Evolutionary conservation across 2,329 filamentous ascomycete genomes (phyloP).

Genomic region (Phaeosphaeria sp.): DNA sequence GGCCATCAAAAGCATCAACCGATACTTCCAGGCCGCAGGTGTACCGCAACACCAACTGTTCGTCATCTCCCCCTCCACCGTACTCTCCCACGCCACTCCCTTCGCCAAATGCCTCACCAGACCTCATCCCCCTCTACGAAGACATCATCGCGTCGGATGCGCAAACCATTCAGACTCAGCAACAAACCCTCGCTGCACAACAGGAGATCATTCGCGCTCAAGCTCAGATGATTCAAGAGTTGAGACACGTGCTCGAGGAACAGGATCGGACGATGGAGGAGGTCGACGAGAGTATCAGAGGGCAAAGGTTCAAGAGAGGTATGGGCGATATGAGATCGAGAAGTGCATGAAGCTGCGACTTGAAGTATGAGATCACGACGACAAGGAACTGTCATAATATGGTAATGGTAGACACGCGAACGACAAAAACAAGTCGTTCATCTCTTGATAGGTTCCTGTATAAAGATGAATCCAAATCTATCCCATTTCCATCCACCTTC

Average conservation of each 20-base stretch:
- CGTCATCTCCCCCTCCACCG: neutral
- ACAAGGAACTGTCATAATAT: neutral
- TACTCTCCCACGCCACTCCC: neutral
- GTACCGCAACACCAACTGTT: neutral
- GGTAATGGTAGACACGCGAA: neutral
- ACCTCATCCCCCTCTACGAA: constrained; percentile 10
- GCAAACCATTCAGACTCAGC: constrained; percentile 16
- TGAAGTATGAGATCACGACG: neutral
- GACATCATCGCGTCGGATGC: constrained; percentile 14
- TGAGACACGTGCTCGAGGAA: constrained; percentile 10
- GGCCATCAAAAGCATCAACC: neutral
- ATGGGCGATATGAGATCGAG: neutral
- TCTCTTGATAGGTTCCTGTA: neutral
- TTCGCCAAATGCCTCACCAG: neutral
- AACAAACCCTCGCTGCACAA: constrained; percentile 13
- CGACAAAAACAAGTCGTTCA: neutral
- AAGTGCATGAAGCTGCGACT: neutral
- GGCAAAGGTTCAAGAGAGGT: neutral
- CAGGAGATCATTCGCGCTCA: constrained; percentile 14
- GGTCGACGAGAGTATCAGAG: neutral
- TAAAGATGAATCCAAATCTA: neutral
- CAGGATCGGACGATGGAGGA: constrained; percentile 11
- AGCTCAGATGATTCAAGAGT: constrained; percentile 9
- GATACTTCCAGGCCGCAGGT: neutral
- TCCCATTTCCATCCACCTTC: neutral